These are phyloP conservation scores for Cylindrodendrum hubeiense DNA, from an alignment of 2,329 filamentous ascomycete species.

Conservation along the genomic window DNA sequence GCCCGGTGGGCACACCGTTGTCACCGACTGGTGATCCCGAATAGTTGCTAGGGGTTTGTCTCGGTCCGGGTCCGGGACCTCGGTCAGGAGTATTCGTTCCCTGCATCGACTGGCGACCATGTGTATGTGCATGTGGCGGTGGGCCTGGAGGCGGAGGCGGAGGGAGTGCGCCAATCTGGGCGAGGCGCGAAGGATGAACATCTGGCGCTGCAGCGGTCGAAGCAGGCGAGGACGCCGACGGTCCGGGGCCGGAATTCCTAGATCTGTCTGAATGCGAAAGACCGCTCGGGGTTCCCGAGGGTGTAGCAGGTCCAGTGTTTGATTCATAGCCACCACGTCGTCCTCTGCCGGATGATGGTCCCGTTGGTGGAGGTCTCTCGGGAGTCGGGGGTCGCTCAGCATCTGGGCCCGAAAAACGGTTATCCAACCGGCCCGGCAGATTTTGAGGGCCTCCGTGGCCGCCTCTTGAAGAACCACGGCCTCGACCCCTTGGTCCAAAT, in stretches of 20 bases:
- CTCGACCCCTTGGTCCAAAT: conserved; percentile 68
- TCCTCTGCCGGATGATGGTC: conserved; percentile 63
- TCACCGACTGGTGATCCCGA: conserved; percentile 43
- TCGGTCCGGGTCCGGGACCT: conserved; percentile 35
- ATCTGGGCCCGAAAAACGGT: conserved; percentile 56
- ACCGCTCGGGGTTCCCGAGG: conserved; percentile 41
- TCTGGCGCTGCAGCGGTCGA: conserved; percentile 47
- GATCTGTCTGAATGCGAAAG: conserved; percentile 57
- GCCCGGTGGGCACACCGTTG: conserved; percentile 50
- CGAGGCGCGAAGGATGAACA: conserved; percentile 65
- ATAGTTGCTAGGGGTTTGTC: conserved; percentile 41
- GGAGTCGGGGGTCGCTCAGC: conserved; percentile 58
- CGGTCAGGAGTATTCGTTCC: conserved; percentile 49
- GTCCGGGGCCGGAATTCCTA: conserved; percentile 51
- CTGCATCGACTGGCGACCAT: conserved; percentile 48
- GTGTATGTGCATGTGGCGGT: conserved; percentile 39
- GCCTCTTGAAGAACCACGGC: conserved; percentile 56
- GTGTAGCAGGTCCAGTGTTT: conserved; percentile 46
- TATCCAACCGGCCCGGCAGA: conserved; percentile 56
- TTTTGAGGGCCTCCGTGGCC: conserved; percentile 50
- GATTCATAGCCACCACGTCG: conserved; percentile 60
- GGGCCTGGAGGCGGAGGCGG: conserved; percentile 51
- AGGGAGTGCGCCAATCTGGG: conserved; percentile 55
- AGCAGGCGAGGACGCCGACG: conserved; percentile 40
- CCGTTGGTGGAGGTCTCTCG: conserved; percentile 66